Conservation (phyloP, 192 early-diverging fungal genomes). For the Spinellus fusiger region DNA sequence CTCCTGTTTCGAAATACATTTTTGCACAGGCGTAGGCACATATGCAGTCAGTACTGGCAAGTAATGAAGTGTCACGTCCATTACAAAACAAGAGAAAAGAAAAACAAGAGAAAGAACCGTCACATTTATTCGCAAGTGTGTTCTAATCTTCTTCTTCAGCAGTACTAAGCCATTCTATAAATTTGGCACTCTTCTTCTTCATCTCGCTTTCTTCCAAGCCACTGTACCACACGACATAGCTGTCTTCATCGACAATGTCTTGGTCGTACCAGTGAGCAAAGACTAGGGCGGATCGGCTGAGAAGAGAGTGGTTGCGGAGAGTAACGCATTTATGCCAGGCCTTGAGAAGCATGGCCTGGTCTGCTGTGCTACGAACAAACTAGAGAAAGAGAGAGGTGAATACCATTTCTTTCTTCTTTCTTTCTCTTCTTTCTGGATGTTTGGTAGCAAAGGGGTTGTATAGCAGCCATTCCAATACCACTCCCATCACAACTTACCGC, state of each 20-base stretch:
- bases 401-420: neutral
- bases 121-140: no score
- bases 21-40: slow-evolving; percentile 40
- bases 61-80: neutral
- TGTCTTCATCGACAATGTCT: slow-evolving; percentile 80
- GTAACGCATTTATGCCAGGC: slow-evolving; percentile 57
- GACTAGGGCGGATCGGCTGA: slow-evolving; percentile 52
- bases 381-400: slow-evolving; percentile 9
- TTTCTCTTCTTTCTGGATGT: neutral
- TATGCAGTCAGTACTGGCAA: slow-evolving; percentile 23
- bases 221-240: slow-evolving; percentile 63
- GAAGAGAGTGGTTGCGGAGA: slow-evolving; percentile 36
- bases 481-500: slow-evolving; percentile 19
- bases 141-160: slow-evolving; percentile 67
- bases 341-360: slow-evolving; percentile 51
- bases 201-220: slow-evolving; percentile 41
- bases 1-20: slow-evolving; percentile 51
- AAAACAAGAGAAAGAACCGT: neutral
- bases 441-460: neutral
- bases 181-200: slow-evolving; percentile 56
- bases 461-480: neutral
- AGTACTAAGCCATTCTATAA: slow-evolving; percentile 74
- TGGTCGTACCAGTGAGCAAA: slow-evolving; percentile 65
- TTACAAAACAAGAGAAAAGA: neutral
- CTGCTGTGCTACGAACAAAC: slow-evolving; percentile 51